Evolutionary conservation across 331 rosid genomes (phyloP).

Genomic region (Erythrophleum ivorense): DNA sequence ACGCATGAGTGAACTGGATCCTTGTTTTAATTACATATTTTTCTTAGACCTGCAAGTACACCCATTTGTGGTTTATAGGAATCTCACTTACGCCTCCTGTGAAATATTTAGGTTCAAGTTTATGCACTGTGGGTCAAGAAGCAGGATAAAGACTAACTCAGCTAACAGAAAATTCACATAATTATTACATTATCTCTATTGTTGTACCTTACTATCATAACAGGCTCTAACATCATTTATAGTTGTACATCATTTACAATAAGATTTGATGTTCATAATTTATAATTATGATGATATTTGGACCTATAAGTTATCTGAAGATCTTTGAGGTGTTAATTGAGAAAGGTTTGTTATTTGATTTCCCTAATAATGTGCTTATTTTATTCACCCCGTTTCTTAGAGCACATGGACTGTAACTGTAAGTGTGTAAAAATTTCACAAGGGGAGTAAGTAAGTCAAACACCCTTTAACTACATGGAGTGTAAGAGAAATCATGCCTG

Average conservation of each 20-base stretch:
- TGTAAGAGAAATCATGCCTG: constrained; percentile 8
- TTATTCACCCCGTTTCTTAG: not conserved
- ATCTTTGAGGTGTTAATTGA: not conserved
- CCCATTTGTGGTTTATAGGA: constrained; percentile 18
- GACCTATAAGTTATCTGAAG: constrained; percentile 6
- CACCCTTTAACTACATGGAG: constrained; percentile 18
- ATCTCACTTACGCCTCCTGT: constrained; percentile 20
- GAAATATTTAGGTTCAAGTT: constrained; percentile 23
- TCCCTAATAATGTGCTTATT: not conserved
- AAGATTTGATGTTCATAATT: constrained; percentile 11
- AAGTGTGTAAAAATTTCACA: constrained; percentile 1
- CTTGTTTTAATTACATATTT: constrained; percentile 23
- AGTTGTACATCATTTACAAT: constrained; percentile 16
- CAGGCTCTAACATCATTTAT: constrained; percentile 34
- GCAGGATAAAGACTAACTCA: constrained; percentile 32
- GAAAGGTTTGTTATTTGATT: not conserved
- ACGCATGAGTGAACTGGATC: constrained; percentile 19
- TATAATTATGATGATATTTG: not conserved
- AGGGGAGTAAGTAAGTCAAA: constrained; percentile 25
- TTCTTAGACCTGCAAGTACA: constrained; percentile 12
- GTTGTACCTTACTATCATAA: constrained; percentile 12
- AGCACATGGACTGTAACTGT: not conserved
- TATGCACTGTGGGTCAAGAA: constrained; percentile 25
- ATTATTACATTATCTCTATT: constrained; percentile 26
- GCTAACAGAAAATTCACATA: not conserved